Conservation (phyloP, 495 filamentous ascomycete genomes). For the Glonium stellatum region DNA sequence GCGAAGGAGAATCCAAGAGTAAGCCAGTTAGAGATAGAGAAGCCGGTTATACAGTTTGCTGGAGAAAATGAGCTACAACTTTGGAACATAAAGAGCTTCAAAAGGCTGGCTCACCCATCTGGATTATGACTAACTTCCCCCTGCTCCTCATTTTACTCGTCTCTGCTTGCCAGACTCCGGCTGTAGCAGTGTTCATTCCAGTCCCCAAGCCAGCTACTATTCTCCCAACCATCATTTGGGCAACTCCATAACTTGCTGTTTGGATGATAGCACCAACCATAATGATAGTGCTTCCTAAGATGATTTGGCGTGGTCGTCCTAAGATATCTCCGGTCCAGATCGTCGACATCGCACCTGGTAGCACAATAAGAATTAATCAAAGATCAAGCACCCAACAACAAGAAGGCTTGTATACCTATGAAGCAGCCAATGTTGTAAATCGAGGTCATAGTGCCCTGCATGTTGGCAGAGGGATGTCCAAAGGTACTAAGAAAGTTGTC, state of each 20-base stretch:
- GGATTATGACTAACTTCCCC: slow-evolving; percentile 27
- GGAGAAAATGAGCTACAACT: no score
- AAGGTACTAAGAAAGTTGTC: slow-evolving; percentile 24
- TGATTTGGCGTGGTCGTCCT: slow-evolving; percentile 19
- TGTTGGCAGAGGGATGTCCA: slow-evolving; percentile 23
- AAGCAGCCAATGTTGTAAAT: slow-evolving; percentile 30
- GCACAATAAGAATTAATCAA: not conserved
- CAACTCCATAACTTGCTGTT: slow-evolving; percentile 23
- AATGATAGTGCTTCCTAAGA: slow-evolving; percentile 26
- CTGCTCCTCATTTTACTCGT: slow-evolving; percentile 28
- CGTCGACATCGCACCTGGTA: not conserved
- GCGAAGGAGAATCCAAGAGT: slow-evolving; percentile 27
- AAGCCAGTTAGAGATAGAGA: slow-evolving; percentile 27
- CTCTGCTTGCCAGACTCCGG: slow-evolving; percentile 33
- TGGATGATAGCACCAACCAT: slow-evolving; percentile 32
- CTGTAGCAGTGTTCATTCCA: slow-evolving; percentile 33
- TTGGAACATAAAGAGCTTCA: no score
- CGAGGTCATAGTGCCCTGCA: slow-evolving; percentile 27
- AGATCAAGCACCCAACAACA: not conserved
- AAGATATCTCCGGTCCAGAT: slow-evolving; percentile 25
- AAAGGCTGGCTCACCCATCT: slow-evolving; percentile 19
- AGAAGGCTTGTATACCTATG: slow-evolving; percentile 16
- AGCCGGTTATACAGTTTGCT: slow-evolving; percentile 26
- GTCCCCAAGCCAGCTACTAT: slow-evolving; percentile 30
- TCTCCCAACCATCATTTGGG: slow-evolving; percentile 32